Base-by-base conservation (phyloP, 208 protist genomes). In the Trypanosoma platydactyli region DNA sequence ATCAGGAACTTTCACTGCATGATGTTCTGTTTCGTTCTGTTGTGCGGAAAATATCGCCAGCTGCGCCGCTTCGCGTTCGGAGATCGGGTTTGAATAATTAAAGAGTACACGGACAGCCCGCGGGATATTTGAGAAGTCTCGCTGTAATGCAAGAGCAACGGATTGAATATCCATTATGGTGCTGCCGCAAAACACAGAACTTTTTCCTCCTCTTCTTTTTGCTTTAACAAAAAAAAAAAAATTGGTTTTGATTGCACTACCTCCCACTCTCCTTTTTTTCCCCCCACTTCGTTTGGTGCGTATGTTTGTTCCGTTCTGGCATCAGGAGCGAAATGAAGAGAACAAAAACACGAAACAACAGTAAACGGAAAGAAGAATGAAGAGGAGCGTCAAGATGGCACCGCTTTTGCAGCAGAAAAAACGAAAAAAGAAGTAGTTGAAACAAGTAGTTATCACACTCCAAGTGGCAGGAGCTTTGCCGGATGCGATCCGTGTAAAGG, bases 71-170 rank as follows among this genome's bases (percentile, higher is more conserved):
- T 96, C 91, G 50, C 80, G 80, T 49, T 91, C 80, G 0, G 76
- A 75, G 18, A 96, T 80, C 25, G 91, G 91, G 63, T 89, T 59
- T 72, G 88, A 80, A 80, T 86, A 90, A 55, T 91, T 66, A 27
- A 77, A 75, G 6, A 96, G 71, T 20, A 84, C 76, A 18, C 77
- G 64, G 13, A 91, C 60, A 13, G 85, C 90, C 44, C 44, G 55
- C 15, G 69, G 46, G 6, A 74, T 18, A 38, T 66, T 20, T 22
- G 78, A 60, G 16, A 73, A 78, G 29, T 55, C 46, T 29, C 69
- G 69, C 73, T 85, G 84, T 51, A 94, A 80, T 20, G 78, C 74
- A 6, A 54, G 49, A 18, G 70, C 77, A 29, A 92, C 77, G 46
- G 68, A 54, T 16, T 72, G 55, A 53, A 92, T 53, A 40, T 94